phyloP scores from a whole-genome alignment of 2,329 filamentous ascomycete genomes.

The Alternaria sp. region DNA sequence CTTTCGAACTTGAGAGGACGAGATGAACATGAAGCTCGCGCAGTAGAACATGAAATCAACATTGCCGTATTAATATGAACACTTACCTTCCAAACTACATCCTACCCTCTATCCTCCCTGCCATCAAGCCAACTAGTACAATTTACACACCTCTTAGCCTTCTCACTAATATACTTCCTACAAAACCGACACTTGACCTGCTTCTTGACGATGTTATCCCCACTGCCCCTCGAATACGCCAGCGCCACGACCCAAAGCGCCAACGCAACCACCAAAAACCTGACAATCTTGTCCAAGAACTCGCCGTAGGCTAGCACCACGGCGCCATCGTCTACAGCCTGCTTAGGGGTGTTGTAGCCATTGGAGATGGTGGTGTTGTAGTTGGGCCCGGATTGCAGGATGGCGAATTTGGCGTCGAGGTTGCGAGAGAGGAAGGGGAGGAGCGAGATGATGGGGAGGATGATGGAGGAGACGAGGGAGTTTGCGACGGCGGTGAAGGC shows the following conservation, averaged over 20 bases:
- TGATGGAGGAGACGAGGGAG: slow-evolving; percentile 72
- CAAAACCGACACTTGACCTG: slow-evolving; percentile 73
- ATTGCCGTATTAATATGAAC: neutral
- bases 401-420: slow-evolving; percentile 75
- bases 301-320: slow-evolving; percentile 75
- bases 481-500: slow-evolving; percentile 75
- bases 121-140: slow-evolving; percentile 66
- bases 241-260: slow-evolving; percentile 69
- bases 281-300: slow-evolving; percentile 69
- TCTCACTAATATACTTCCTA: slow-evolving; percentile 66
- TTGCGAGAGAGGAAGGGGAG: slow-evolving; percentile 73
- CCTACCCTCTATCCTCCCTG: slow-evolving; percentile 51
- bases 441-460: slow-evolving; percentile 72
- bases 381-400: slow-evolving; percentile 64
- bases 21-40: too few species aligned
- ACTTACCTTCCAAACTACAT: neutral
- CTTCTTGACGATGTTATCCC: slow-evolving; percentile 74
- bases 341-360: slow-evolving; percentile 73
- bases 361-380: slow-evolving; percentile 46
- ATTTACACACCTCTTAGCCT: slow-evolving; percentile 64
- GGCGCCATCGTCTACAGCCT: slow-evolving; percentile 73
- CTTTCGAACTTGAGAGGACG: neutral
- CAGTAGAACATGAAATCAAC: too few species aligned
- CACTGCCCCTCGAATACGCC: slow-evolving; percentile 65
- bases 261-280: slow-evolving; percentile 70